phyloP scores from a whole-genome alignment of 345 rosid species.

The Brassica incana region DNA sequence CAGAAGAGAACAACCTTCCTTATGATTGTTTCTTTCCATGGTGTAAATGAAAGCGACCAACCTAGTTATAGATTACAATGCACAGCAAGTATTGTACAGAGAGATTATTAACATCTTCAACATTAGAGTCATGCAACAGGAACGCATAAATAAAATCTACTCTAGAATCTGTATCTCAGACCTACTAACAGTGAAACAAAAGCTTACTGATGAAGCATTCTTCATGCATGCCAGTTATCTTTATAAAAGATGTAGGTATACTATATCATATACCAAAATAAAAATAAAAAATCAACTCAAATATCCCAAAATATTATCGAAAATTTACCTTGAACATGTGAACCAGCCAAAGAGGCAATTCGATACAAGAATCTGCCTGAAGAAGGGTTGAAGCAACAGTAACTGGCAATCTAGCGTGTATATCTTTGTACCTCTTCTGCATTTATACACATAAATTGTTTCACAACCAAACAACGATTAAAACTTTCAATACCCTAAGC shows the following conservation, averaged over 20 bases:
- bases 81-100: neutral
- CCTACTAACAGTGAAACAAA: neutral
- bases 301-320: constrained; percentile 2
- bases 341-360: constrained; percentile 94
- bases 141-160: neutral
- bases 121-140: neutral
- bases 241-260: neutral
- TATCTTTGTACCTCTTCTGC: constrained; percentile 71
- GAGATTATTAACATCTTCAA: neutral
- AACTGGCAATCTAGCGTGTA: constrained; percentile 80
- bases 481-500: constrained; percentile 12
- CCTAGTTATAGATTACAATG: neutral
- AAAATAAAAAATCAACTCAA: constrained; percentile 3
- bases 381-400: constrained; percentile 92
- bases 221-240: neutral
- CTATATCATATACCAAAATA: neutral
- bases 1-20: constrained; percentile 20
- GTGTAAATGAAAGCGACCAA: neutral
- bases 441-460: constrained; percentile 22
- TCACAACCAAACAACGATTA: neutral
- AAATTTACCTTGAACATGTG: constrained; percentile 86
- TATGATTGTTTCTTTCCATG: neutral
- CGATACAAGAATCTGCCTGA: constrained; percentile 71
- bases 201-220: neutral
- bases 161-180: neutral